These are phyloP conservation scores for Blastocystis sp. DNA, from an alignment of 352 stramenopile genomes.

Conservation along the genomic window DNA sequence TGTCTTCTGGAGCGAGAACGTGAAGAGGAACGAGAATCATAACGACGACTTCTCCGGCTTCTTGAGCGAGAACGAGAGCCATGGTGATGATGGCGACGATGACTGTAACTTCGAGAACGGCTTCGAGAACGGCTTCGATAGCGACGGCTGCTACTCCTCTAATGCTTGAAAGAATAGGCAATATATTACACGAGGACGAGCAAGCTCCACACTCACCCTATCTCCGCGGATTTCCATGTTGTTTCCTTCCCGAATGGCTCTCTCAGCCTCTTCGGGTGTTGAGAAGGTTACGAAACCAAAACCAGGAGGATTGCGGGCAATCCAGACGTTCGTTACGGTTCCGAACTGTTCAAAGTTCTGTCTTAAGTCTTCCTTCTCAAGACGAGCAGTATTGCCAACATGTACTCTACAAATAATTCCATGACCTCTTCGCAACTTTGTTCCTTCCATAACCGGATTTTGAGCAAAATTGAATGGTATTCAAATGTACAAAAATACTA, in stretches of 20 bases:
- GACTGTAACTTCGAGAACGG: constrained; percentile 37
- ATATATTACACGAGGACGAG: not conserved
- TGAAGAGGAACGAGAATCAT: constrained; percentile 32
- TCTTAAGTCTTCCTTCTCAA: constrained; percentile 64
- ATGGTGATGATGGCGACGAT: constrained; percentile 4
- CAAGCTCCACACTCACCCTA: constrained; percentile 4
- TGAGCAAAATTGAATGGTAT: not conserved
- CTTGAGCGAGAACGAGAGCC: constrained; percentile 15
- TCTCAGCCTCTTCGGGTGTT: constrained; percentile 63
- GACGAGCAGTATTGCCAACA: constrained; percentile 3
- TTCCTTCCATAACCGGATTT: constrained; percentile 20
- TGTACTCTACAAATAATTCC: constrained; percentile 25
- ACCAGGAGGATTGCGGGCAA: constrained; percentile 67
- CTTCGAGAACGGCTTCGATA: not conserved
- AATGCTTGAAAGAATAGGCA: not conserved
- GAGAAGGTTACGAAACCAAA: constrained; percentile 67
- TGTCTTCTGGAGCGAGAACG: constrained; percentile 5
- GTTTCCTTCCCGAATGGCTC: constrained; percentile 63
- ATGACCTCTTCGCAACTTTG: not conserved
- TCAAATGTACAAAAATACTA: not conserved
- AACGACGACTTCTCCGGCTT: constrained; percentile 40
- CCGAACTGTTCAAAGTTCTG: constrained; percentile 65
- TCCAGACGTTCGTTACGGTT: constrained; percentile 65
- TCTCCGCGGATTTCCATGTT: constrained; percentile 64
- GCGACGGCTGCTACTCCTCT: not conserved